Conservation (phyloP, 441 rosid species). For the Erodium chrysanthum region DNA sequence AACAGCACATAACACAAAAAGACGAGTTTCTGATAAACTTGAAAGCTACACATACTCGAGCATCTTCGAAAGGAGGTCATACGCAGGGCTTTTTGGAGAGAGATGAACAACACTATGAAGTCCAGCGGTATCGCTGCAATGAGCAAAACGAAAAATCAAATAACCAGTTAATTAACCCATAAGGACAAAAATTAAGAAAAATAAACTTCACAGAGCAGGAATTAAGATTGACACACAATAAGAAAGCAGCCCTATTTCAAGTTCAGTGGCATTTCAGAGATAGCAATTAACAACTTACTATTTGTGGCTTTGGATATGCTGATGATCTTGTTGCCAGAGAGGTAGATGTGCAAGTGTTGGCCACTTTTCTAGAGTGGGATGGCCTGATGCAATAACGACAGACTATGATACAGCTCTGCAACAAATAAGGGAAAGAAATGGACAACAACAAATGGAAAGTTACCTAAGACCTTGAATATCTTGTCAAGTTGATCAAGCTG, state of each 20-base stretch:
- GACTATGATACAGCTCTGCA: slow-evolving; percentile 4
- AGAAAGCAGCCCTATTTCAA: background rate
- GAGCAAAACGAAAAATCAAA: background rate
- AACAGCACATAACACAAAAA: background rate
- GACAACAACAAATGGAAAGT: background rate
- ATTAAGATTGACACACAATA: background rate
- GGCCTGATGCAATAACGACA: slow-evolving; percentile 28
- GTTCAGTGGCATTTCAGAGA: background rate
- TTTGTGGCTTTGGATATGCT: slow-evolving; percentile 71
- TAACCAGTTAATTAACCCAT: background rate
- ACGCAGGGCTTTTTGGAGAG: slow-evolving; percentile 43
- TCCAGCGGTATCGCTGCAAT: slow-evolving; percentile 37
- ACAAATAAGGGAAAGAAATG: background rate
- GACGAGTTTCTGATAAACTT: background rate
- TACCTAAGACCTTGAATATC: slow-evolving; percentile 82
- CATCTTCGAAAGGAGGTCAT: slow-evolving; percentile 87
- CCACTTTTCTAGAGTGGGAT: slow-evolving; percentile 94
- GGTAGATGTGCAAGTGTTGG: slow-evolving; percentile 77
- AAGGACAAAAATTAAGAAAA: background rate
- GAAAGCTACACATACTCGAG: slow-evolving; percentile 35
- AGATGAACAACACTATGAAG: slow-evolving; percentile 67
- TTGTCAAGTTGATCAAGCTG: slow-evolving; percentile 88
- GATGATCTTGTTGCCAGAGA: slow-evolving; percentile 64
- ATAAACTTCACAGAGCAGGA: background rate
- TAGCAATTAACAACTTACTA: slow-evolving; percentile 22